Evolutionary conservation across 1,284 basidiomycete species (phyloP).

Genomic region (Trametes sp.): DNA sequence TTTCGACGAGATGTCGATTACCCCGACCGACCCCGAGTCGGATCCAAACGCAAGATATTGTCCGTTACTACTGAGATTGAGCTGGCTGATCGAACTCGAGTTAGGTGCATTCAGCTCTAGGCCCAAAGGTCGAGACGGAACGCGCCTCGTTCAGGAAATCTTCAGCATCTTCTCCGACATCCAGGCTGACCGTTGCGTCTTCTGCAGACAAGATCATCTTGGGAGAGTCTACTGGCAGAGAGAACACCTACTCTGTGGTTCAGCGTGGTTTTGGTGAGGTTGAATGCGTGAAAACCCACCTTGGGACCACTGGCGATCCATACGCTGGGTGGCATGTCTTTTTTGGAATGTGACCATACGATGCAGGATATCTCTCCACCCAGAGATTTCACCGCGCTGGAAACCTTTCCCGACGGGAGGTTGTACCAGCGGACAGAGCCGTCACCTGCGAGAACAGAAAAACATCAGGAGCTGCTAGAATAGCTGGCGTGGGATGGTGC

Average conservation of each 20-base stretch:
- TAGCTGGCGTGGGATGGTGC: not conserved
- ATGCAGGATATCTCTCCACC: constrained; percentile 68
- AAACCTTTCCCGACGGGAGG: constrained; percentile 63
- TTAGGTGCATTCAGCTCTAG: constrained; percentile 7
- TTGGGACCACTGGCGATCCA: constrained; percentile 70
- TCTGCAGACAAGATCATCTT: constrained; percentile 40
- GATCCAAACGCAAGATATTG: constrained; percentile 70
- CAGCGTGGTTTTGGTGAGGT: not conserved
- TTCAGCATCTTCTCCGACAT: constrained; percentile 58
- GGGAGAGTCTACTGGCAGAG: constrained; percentile 33
- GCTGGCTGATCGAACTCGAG: constrained; percentile 55
- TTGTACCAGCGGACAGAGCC: constrained; percentile 74
- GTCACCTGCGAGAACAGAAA: constrained; percentile 55
- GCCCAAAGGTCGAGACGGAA: not conserved
- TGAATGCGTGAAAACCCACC: constrained; percentile 45
- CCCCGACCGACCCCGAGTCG: constrained; percentile 72
- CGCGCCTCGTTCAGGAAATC: constrained; percentile 75
- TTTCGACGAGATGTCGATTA: constrained; percentile 62
- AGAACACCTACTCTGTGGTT: constrained; percentile 29
- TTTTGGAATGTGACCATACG: constrained; percentile 50
- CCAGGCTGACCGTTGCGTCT: constrained; percentile 55
- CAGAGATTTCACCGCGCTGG: constrained; percentile 67
- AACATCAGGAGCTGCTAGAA: not conserved
- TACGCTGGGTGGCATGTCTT: constrained; percentile 50
- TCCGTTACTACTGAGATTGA: constrained; percentile 61